Base-by-base conservation (phyloP, 305 asterid genomes). In the Stenogyne calaminthoides region DNA sequence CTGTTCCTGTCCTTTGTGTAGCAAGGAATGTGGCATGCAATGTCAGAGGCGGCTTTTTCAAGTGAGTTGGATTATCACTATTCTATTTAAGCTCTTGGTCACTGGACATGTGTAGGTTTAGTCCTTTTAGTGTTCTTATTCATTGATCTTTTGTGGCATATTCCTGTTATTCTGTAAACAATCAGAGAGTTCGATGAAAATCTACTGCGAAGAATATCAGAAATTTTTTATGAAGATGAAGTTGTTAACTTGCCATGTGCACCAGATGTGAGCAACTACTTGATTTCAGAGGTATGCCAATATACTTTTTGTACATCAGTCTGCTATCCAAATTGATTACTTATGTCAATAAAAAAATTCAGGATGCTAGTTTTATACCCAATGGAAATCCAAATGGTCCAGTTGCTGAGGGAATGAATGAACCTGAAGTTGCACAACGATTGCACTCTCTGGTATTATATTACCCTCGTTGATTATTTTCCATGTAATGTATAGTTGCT, bases 1-100 rank as follows among this genome's bases (percentile, higher is more conserved):
- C 92, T 74, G 96, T 92, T 72, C 98, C 98, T 15, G 93, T 95
- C 77, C 89, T 95, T 63, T 91, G 99, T 68, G 99, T 95, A 54
- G 98, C 98, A 1, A 92, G 99, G 82, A 92, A 95, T 85, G 98
- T 95, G 70, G 99, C 99, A 62, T 95, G 99, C 86, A 93, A 90
- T 76, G 98, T 92, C 72, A 84, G 99, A 84, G 97, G 96, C 57
- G 92, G 96, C 36, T 95, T 95, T 79, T 95, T 92, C 88, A 95
- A 85, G 98, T 91, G 81, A 84, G 95, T 82, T 75, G 57, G 58
- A 29, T 76, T 77, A 49, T 77, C 71, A 67, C 29, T 1, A 47
- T 73, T 59, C 69, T 74, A 11, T 73, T 77, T 42, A 64, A 52
- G 72, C 49, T 60, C 47, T 44, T 83, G 72, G 66, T 67, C 40